Evolutionary conservation across 2,329 filamentous ascomycete genomes (phyloP).

Genomic region (Diaporthe australafricana): DNA sequence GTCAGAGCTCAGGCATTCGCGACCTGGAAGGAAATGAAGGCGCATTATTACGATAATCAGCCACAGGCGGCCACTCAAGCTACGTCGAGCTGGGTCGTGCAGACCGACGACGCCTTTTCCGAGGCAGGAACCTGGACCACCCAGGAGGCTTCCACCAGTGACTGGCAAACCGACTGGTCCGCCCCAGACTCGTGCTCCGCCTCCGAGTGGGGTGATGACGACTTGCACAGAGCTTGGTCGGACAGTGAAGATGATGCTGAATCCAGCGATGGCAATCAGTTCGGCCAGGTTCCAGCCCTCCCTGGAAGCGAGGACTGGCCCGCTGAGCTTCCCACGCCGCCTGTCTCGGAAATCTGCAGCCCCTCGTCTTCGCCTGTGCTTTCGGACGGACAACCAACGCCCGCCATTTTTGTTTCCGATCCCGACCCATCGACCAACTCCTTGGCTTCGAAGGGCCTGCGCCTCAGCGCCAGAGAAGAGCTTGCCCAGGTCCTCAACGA

Average conservation of each 20-base stretch:
- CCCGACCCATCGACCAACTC: background rate
- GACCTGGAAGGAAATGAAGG: background rate
- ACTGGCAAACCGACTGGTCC: background rate
- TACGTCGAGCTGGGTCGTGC: background rate
- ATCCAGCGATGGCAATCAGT: background rate
- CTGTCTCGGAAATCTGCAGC: background rate
- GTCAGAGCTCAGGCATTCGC: background rate
- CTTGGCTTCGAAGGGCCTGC: background rate
- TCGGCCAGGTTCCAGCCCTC: too few species aligned
- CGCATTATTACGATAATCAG: background rate
- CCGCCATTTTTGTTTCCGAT: too few species aligned
- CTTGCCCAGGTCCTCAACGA: slow-evolving; percentile 11
- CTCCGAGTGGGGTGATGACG: background rate
- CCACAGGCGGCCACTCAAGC: background rate
- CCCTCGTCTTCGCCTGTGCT: background rate
- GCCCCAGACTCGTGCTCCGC: background rate
- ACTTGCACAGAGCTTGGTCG: background rate
- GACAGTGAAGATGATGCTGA: background rate
- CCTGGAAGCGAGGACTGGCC: background rate
- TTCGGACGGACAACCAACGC: background rate
- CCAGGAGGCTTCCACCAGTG: background rate
- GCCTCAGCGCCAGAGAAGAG: background rate
- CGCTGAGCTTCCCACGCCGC: background rate
- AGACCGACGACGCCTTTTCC: background rate
- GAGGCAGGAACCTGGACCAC: background rate